A percentile compares a stretch with the other conserved stretches of the same genome.
Evolutionary conservation across 2,329 filamentous ascomycete species (phyloP).

Genomic region (Incumbomyces lentus): DNA sequence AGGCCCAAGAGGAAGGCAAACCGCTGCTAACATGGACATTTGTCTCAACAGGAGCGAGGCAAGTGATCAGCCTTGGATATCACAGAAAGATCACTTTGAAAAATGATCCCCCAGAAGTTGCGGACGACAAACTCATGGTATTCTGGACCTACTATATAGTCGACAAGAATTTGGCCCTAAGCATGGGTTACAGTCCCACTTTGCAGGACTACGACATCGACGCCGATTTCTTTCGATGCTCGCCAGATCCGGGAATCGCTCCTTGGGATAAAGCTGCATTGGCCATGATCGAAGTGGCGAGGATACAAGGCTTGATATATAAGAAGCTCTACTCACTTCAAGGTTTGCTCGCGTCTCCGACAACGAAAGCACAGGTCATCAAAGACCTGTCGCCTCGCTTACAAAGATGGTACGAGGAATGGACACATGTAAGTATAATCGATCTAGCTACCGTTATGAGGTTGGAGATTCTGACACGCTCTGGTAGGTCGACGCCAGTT

Average conservation of each 20-base stretch:
- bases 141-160: constrained; percentile 23
- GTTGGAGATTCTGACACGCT: not conserved
- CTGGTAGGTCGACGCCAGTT: not conserved
- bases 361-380: constrained; percentile 14
- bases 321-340: constrained; percentile 20
- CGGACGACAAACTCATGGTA: constrained; percentile 19
- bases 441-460: not conserved
- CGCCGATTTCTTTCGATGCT: constrained; percentile 16
- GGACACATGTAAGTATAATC: constrained; percentile 15
- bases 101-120: constrained; percentile 11
- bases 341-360: constrained; percentile 13
- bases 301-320: constrained; percentile 21
- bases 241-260: constrained; percentile 12
- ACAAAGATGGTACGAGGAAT: constrained; percentile 18
- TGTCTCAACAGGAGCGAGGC: constrained; percentile 20
- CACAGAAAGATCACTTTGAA: constrained; percentile 15
- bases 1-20: constrained; percentile 23
- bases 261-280: constrained; percentile 22
- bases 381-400: constrained; percentile 19
- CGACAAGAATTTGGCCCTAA: constrained; percentile 23
- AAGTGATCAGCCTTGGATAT: constrained; percentile 21
- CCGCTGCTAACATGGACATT: constrained; percentile 22
- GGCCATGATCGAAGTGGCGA: constrained; percentile 19
- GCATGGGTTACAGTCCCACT: constrained; percentile 20
- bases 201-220: constrained; percentile 25